Evolutionary conservation across 164 flowering plant genomes (phyloP).

Genomic region (Annona squamosa): DNA sequence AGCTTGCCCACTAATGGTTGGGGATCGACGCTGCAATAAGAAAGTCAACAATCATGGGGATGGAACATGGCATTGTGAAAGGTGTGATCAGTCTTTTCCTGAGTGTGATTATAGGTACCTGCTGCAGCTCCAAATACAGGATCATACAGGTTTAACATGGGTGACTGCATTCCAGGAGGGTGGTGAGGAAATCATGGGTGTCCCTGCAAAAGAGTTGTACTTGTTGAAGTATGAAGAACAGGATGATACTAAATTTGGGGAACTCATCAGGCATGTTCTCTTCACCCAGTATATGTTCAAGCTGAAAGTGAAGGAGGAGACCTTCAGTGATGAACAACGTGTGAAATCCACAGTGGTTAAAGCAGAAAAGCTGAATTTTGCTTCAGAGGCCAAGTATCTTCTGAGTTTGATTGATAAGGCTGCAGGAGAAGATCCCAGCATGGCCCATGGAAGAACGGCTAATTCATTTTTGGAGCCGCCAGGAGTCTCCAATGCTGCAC

Average conservation of each 20-base stretch:
- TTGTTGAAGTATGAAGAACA: slow-evolving; percentile 58
- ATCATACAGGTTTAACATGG: slow-evolving; percentile 84
- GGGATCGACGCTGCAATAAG: slow-evolving; percentile 84
- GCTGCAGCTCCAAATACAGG: slow-evolving; percentile 85
- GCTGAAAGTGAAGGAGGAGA: slow-evolving; percentile 92
- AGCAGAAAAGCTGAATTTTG: slow-evolving; percentile 65
- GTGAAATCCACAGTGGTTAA: slow-evolving; percentile 72
- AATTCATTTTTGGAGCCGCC: slow-evolving; percentile 13
- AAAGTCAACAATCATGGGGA: slow-evolving; percentile 90
- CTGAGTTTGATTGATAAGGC: slow-evolving; percentile 48
- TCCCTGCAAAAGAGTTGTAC: slow-evolving; percentile 71
- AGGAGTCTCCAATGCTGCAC: slow-evolving; percentile 24
- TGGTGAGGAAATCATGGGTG: slow-evolving; percentile 83
- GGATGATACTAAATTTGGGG: slow-evolving; percentile 63
- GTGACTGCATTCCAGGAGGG: slow-evolving; percentile 95
- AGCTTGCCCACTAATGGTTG: slow-evolving; percentile 81
- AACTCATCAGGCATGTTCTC: slow-evolving; percentile 46
- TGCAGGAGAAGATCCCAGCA: slow-evolving; percentile 28
- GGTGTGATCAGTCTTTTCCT: slow-evolving; percentile 64
- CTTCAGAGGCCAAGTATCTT: slow-evolving; percentile 53
- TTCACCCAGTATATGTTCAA: slow-evolving; percentile 58
- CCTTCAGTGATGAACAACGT: slow-evolving; percentile 80
- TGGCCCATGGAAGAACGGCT: slow-evolving; percentile 21
- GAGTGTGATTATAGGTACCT: slow-evolving; percentile 89
- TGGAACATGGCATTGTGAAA: slow-evolving; percentile 90